Conservation (phyloP, 164 flowering plant genomes). For the Magnolia kwangsiensis region DNA sequence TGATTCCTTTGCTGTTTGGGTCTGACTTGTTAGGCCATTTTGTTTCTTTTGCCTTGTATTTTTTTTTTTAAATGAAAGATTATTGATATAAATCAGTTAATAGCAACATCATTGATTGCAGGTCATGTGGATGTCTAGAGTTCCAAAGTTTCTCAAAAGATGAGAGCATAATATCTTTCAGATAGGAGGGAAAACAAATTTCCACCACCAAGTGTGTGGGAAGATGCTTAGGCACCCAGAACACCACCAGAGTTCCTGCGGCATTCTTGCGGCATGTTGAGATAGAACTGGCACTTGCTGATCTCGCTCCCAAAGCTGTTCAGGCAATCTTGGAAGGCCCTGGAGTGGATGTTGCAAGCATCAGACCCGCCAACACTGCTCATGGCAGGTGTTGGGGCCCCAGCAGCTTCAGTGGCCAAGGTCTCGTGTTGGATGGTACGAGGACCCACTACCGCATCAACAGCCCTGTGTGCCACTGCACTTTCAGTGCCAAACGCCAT, state of each 20-base stretch:
- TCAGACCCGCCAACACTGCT: slow-evolving; percentile 36
- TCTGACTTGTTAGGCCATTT: no score
- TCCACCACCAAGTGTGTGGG: neutral
- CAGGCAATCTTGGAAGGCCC: slow-evolving; percentile 61
- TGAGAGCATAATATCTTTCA: neutral
- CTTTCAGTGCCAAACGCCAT: slow-evolving; percentile 94
- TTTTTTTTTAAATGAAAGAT: neutral
- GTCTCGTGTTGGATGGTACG: slow-evolving; percentile 77
- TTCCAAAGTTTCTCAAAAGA: neutral
- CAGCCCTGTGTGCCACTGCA: slow-evolving; percentile 92
- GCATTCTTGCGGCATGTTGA: slow-evolving; percentile 22
- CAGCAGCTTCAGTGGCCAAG: slow-evolving; percentile 47
- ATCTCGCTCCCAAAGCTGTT: slow-evolving; percentile 18
- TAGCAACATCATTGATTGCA: neutral
- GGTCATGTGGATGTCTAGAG: neutral
- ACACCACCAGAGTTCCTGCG: slow-evolving; percentile 20
- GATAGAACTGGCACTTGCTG: slow-evolving; percentile 27
- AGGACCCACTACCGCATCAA: slow-evolving; percentile 85
- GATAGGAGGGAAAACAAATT: neutral
- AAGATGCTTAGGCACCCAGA: slow-evolving; percentile 5
- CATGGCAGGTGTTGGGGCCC: slow-evolving; percentile 41
- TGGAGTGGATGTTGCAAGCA: slow-evolving; percentile 40
- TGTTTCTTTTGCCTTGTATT: no score
- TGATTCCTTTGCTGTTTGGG: no score
- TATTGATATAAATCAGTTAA: neutral